A percentile compares a stretch with the other conserved stretches of the same genome.
Conservation (phyloP, 2,329 filamentous ascomycete genomes). For the Penicillium glabrum region DNA sequence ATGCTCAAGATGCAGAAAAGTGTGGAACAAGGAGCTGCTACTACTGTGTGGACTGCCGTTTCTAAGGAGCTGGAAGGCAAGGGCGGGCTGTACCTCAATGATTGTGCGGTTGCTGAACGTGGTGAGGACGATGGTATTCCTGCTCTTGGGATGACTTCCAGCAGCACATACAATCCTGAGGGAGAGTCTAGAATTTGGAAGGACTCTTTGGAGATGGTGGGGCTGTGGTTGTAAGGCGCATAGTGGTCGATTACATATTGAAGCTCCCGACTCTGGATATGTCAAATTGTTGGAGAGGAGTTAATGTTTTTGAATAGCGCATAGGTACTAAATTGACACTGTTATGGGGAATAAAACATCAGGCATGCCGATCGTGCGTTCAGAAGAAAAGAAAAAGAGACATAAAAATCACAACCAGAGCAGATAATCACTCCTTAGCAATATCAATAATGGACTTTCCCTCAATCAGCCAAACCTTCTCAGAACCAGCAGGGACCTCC, state of each 20-base stretch:
- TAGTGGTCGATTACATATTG: background rate
- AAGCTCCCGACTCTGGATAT: background rate
- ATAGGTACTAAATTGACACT: background rate
- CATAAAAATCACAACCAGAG: background rate
- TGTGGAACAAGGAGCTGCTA: slow-evolving; percentile 41
- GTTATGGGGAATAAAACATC: background rate
- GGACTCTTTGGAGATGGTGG: slow-evolving; percentile 27
- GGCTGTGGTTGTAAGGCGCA: slow-evolving; percentile 3
- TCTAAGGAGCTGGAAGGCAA: slow-evolving; percentile 30
- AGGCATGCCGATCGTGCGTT: background rate
- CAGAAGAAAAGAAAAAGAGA: too few species aligned
- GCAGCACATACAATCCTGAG: slow-evolving; percentile 27
- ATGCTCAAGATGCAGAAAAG: slow-evolving; percentile 29
- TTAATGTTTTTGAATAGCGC: background rate
- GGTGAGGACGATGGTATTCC: slow-evolving; percentile 10
- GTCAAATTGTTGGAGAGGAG: background rate
- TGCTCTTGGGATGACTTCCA: slow-evolving; percentile 13
- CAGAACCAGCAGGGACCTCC: slow-evolving; percentile 37
- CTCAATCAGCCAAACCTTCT: slow-evolving; percentile 42
- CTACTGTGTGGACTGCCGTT: slow-evolving; percentile 39
- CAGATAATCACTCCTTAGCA: slow-evolving; percentile 14
- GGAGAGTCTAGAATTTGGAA: slow-evolving; percentile 33
- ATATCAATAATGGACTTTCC: slow-evolving; percentile 40
- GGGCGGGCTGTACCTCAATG: slow-evolving; percentile 32
- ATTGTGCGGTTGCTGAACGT: slow-evolving; percentile 24